Conservation (phyloP, 179 eudicot genomes). For the Silene noctiflora region DNA sequence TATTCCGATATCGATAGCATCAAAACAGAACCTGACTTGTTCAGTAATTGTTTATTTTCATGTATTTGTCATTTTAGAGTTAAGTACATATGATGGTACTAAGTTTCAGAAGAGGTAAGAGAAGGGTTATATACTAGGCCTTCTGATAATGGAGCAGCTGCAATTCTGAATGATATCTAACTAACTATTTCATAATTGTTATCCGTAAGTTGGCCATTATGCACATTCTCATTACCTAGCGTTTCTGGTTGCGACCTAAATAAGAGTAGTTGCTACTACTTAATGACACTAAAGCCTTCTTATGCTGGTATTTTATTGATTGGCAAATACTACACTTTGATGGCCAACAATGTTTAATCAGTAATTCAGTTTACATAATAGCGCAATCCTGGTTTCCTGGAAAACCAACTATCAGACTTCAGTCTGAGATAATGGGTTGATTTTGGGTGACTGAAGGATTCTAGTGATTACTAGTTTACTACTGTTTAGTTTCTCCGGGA, state of each 20-base stretch:
- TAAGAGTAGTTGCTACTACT: not conserved
- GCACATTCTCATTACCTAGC: not conserved
- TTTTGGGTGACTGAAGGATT: constrained; percentile 11
- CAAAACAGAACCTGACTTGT: no score
- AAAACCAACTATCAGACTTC: not conserved
- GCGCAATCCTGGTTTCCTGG: not conserved
- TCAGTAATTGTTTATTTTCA: not conserved
- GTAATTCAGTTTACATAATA: not conserved
- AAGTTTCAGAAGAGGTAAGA: not conserved
- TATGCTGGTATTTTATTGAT: not conserved
- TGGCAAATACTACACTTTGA: not conserved
- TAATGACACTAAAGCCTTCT: not conserved
- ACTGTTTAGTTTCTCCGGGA: not conserved
- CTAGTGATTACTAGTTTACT: not conserved
- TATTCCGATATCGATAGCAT: no score
- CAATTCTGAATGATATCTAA: not conserved
- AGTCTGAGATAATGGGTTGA: not conserved
- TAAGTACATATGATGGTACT: no score
- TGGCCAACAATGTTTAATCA: not conserved
- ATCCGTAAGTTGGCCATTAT: not conserved
- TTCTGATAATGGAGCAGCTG: not conserved
- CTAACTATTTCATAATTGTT: not conserved
- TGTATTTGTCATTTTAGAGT: not conserved
- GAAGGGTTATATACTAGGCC: not conserved
- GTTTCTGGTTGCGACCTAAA: not conserved